Base-by-base conservation (phyloP, 352 stramenopile genomes). In the Globisporangium barbulae region DNA sequence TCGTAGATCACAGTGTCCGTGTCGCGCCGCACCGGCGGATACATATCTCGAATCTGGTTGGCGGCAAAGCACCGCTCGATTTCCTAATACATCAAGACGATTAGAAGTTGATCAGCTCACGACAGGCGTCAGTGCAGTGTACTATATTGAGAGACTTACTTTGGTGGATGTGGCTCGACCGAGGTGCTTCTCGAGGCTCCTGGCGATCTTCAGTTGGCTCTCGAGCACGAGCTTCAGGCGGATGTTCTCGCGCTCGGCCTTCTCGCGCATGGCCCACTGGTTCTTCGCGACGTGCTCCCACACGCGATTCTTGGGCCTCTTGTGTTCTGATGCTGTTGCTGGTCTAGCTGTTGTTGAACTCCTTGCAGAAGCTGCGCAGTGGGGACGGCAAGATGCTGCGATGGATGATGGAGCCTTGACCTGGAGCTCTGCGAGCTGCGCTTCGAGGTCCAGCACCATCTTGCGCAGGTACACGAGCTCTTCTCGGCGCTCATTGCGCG, bases 191-290 rank as follows among this genome's bases (percentile, higher is more conserved):
- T 76, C 72, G 33, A 85, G 72, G 64, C 70, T 81, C 52, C 74
- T 79, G 33, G 73, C 78, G 53, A 88, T 71, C 66, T 87, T 86
- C 61, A 90, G 74, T 41, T 90, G 81, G 21, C 69, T 79, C 53
- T 88, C 78, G 30, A 90, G 67, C 39, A 85, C 68, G 13, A 70
- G 54, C 54, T 28, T 28, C 25, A 90, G 69, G 3, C 77, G 69
- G 21, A 76, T 71, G 55, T 90, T 90, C 63, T 90, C 81, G 25
- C 75, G 59, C 59, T 88, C 76, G 1, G 75, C 65, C 53, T 88
- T 79, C 31, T 78, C 65, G 59, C 73, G 67, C 75, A 54, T 44
- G 3, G 17, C 17, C 3, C 35, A 31, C 25, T 67, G 61, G 7
- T 56, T 56, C 3, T 44, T 37, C 2, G 48, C 45, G 12, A 62